Percentiles rank a stretch among this genome's conserved stretches.
phyloP scores from a whole-genome alignment of 2,329 filamentous ascomycete species.

The Orbilia javanica region DNA sequence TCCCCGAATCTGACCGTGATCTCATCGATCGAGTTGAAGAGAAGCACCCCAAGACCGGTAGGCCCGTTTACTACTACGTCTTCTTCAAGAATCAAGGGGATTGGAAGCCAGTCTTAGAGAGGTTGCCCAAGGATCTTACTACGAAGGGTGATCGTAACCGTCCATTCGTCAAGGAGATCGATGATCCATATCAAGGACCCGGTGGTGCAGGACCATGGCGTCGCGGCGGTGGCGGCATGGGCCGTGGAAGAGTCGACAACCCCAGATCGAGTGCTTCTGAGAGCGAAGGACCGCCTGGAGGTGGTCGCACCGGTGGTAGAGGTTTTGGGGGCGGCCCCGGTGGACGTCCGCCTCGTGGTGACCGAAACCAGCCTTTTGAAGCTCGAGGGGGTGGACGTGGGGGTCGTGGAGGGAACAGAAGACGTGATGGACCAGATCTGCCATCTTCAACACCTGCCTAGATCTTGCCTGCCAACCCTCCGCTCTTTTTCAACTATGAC shows the following conservation, averaged over 20 bases:
- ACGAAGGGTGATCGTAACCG: constrained; percentile 75
- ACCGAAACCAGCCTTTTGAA: constrained; percentile 68
- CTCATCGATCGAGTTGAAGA: constrained; percentile 82
- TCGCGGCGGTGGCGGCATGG: constrained; percentile 77
- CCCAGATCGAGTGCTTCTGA: constrained; percentile 67
- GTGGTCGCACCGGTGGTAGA: constrained; percentile 69
- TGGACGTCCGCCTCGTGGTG: constrained; percentile 71
- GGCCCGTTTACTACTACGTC: constrained; percentile 78
- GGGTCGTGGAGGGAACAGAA: constrained; percentile 68
- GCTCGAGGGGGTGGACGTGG: constrained; percentile 65
- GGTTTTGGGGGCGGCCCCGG: constrained; percentile 69
- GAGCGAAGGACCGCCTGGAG: constrained; percentile 61
- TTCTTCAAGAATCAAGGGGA: constrained; percentile 85
- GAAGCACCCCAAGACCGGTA: constrained; percentile 52
- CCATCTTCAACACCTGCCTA: constrained; percentile 46
- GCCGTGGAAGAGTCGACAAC: constrained; percentile 83
- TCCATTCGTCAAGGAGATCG: constrained; percentile 78
- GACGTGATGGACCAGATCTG: constrained; percentile 48
- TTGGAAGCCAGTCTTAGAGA: constrained; percentile 81
- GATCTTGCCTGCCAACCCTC: neutral
- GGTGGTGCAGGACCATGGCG: constrained; percentile 72
- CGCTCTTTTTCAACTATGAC: neutral
- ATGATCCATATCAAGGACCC: constrained; percentile 64
- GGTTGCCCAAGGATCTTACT: constrained; percentile 79
- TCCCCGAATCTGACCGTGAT: constrained; percentile 82